Base-by-base conservation (phyloP, 2,329 filamentous ascomycete genomes). In the Nemania sp. region DNA sequence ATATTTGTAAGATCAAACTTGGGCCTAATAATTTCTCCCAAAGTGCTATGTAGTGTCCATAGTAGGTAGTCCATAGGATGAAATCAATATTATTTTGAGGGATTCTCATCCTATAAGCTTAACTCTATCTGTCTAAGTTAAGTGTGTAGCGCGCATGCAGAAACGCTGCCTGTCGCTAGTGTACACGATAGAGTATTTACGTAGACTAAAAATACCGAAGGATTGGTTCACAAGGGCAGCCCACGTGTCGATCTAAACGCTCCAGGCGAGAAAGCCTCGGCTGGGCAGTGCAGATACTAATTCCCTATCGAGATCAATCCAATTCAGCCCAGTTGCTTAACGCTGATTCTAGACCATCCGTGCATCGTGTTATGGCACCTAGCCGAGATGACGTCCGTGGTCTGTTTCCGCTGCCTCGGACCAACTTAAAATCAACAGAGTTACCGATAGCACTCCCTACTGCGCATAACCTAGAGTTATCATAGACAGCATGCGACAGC, bases 171-270 rank as follows among this genome's bases (percentile, higher is more conserved):
- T 28, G 26, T 37, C 23, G 22, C 23, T 44, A 50, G 48, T 33
- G 34, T n/a, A 34, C 3, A 19, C 42, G 15, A 26, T 44, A 50
- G 42, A 37, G 11, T 31, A 6, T 11, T 12, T 31, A 9, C 28
- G 22, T 31, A 26, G 42, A 47, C 55, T 57, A 57, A 54, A 57
- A 52, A 57, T 57, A 54, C 51, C 51, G 48, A 54, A 50, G 48
- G 51, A 54, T 51, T 49, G 55, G 55, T 45, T 48, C 26, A 42
- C 43, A 40, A 54, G 51, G 50, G 34, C 39, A 2, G 50, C 39
- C 51, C 55, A 54, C 55, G 55, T 57, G 55, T 57, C 55, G 46
- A 54, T 54, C 46, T 26, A 51, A 54, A 50, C 37, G 24, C 26
- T 30, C 30, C 23, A n/a, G 39, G 15, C 24, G 28, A 54, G 46